Base-by-base conservation (phyloP, 2,329 filamentous ascomycete genomes). In the Talaromyces pinophilus region DNA sequence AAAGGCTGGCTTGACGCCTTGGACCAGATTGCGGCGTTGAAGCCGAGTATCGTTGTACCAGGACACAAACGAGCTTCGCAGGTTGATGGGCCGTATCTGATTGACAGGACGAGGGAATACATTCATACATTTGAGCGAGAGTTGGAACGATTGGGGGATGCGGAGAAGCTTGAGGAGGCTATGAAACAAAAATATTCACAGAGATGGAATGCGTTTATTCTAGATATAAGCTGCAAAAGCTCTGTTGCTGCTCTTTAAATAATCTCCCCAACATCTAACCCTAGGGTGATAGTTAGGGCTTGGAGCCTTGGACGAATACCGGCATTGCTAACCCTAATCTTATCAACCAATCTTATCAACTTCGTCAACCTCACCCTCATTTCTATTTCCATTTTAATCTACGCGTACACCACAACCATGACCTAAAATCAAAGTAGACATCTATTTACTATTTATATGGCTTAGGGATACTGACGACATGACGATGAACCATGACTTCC, bases 1-100 rank as follows among this genome's bases (percentile, higher is more conserved):
- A 63, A 70, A 8, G 70, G 73, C 13, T 81, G 79, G 78, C 71
- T 80, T 5, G 40, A 64, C 0, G 71, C 73, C 2, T 67, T 81
- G 1, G 73, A 76, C 25, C 74, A 65, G 17, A 72, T 81, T 15
- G 73, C 73, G 40, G 69, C 72, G 0, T 66, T 79, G n/a, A 52
- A 73, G 1, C 78, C 79, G 0, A 64, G 68, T 6, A 71, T 67
- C 35, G 78, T 80, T 1, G 71, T 80, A 0, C 59, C 75, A 5
- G 76, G 75, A 0, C 76, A 80, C 48, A 75, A 71, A 63, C 66
- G 68, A 54, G 67, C 69, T 0, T 69, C 69, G 7, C 72, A 75
- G 44, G 59, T 72, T 0, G 71, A 76, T 60, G 77, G 75, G 0
- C 66, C 69, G 2, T 76, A 69, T 66, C 71, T 75, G 44, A 60